A percentile compares a stretch with the other conserved stretches of the same genome.
Evolutionary conservation across 1,284 basidiomycete species (phyloP).

Genomic region (Trichosporon sp.): DNA sequence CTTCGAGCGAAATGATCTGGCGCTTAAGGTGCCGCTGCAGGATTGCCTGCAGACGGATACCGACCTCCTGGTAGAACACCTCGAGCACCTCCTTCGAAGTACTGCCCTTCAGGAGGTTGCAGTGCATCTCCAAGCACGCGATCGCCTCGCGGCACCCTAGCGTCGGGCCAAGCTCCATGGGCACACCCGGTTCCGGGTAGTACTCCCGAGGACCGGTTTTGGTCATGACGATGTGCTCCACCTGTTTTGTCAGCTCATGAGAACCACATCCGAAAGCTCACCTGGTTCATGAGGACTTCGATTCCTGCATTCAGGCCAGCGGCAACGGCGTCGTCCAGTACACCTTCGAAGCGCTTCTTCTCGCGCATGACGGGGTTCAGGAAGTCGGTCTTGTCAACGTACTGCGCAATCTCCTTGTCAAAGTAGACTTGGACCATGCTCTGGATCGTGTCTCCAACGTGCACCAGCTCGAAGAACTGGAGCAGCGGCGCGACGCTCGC

Average conservation of each 20-base stretch:
- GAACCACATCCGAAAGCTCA: slow-evolving; percentile 43
- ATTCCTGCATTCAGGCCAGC: slow-evolving; percentile 91
- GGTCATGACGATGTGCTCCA: slow-evolving; percentile 86
- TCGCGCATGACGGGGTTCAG: slow-evolving; percentile 89
- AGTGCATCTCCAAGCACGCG: slow-evolving; percentile 83
- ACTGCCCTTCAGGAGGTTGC: slow-evolving; percentile 83
- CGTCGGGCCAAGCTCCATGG: slow-evolving; percentile 79
- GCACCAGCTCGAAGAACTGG: slow-evolving; percentile 97
- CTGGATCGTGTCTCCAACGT: slow-evolving; percentile 95
- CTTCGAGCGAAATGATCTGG: slow-evolving; percentile 89
- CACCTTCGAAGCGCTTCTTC: slow-evolving; percentile 92
- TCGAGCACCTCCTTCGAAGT: slow-evolving; percentile 95
- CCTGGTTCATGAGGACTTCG: slow-evolving; percentile 93
- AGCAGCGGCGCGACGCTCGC: slow-evolving; percentile 83
- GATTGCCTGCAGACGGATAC: slow-evolving; percentile 84
- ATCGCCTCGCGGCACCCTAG: slow-evolving; percentile 83
- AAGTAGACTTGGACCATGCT: slow-evolving; percentile 98
- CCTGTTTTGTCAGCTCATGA: slow-evolving; percentile 60
- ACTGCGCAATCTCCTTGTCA: slow-evolving; percentile 85
- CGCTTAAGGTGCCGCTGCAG: slow-evolving; percentile 95
- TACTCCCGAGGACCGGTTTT: slow-evolving; percentile 85
- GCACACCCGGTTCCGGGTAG: slow-evolving; percentile 76
- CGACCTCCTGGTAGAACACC: slow-evolving; percentile 96
- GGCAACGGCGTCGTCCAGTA: slow-evolving; percentile 89
- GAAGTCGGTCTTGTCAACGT: slow-evolving; percentile 91